These are phyloP conservation scores for Heimioporus sp. DNA, from an alignment of 768 basidiomycete genomes.

Conservation along the genomic window DNA sequence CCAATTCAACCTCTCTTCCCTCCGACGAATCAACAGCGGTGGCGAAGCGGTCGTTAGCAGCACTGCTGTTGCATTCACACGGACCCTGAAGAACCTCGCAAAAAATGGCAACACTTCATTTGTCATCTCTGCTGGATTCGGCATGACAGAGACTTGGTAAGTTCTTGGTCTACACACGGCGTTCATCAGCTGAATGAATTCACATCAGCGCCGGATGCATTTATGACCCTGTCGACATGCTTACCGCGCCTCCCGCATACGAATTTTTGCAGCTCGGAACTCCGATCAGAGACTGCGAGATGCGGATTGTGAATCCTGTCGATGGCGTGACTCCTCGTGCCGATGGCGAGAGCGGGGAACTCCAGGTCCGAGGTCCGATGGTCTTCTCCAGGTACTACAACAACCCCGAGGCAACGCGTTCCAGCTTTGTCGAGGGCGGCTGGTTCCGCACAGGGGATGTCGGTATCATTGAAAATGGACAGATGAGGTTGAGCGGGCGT, in stretches of 20 bases:
- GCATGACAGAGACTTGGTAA: conserved; percentile 41
- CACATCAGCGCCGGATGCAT: conserved; percentile 35
- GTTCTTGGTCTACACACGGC: neutral
- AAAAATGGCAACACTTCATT: conserved; percentile 28
- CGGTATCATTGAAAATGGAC: too few species aligned
- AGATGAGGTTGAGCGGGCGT: too few species aligned
- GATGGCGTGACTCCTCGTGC: too few species aligned
- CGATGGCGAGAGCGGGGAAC: too few species aligned
- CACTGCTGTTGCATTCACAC: conserved; percentile 35
- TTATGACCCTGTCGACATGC: conserved; percentile 33
- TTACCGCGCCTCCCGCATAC: conserved; percentile 13
- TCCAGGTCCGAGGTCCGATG: too few species aligned
- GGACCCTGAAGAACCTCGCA: conserved; percentile 24
- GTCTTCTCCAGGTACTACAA: too few species aligned
- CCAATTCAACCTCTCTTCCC: conserved; percentile 32
- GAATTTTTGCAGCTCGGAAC: conserved; percentile 40
- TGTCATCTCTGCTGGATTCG: conserved; percentile 31
- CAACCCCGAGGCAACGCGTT: too few species aligned
- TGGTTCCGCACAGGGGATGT: too few species aligned
- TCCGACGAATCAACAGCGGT: conserved; percentile 37
- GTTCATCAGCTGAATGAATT: neutral
- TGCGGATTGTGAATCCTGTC: too few species aligned
- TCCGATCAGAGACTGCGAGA: too few species aligned
- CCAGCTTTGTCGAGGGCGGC: too few species aligned
- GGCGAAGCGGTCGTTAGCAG: conserved; percentile 39